A percentile compares a stretch with the other conserved stretches of the same genome.
Conservation (phyloP, 2,329 filamentous ascomycete species). For the Verticillium albo-atrum region DNA sequence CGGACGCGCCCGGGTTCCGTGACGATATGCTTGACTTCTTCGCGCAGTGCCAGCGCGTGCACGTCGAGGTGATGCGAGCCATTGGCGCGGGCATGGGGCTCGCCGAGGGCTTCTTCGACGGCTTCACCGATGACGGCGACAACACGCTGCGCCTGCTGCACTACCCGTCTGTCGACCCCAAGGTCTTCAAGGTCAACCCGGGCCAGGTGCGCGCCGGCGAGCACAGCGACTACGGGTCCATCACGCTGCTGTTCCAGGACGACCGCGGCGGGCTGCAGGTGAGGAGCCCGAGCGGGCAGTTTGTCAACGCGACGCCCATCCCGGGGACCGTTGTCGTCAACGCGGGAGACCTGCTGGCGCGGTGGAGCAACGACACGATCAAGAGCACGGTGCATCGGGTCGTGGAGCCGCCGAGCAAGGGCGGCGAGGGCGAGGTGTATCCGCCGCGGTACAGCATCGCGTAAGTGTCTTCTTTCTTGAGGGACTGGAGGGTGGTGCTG, state of each 20-base stretch:
- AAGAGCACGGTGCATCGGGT: constrained; percentile 88
- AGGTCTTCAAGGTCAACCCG: constrained; percentile 62
- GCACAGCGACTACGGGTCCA: constrained; percentile 64
- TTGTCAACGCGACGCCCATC: constrained; percentile 81
- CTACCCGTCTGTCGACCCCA: constrained; percentile 64
- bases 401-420: constrained; percentile 70
- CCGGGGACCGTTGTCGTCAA: constrained; percentile 81
- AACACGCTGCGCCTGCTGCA: constrained; percentile 72
- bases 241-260: constrained; percentile 61
- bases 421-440: constrained; percentile 50
- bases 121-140: constrained; percentile 64
- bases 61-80: constrained; percentile 76
- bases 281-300: constrained; percentile 68
- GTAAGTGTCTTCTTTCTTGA: constrained; percentile 34
- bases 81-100: constrained; percentile 79
- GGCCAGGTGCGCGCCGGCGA: constrained; percentile 72
- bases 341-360: constrained; percentile 77
- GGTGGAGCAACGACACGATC: constrained; percentile 90
- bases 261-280: constrained; percentile 51
- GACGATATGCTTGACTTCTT: constrained; percentile 72
- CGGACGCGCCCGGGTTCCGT: constrained; percentile 55
- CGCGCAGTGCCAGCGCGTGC: constrained; percentile 66
- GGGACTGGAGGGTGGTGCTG: background rate
- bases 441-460: constrained; percentile 83
- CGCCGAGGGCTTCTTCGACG: constrained; percentile 69